Evolutionary conservation across 139 green algal genomes (phyloP).

Genomic region (Dunaliella primolecta): DNA sequence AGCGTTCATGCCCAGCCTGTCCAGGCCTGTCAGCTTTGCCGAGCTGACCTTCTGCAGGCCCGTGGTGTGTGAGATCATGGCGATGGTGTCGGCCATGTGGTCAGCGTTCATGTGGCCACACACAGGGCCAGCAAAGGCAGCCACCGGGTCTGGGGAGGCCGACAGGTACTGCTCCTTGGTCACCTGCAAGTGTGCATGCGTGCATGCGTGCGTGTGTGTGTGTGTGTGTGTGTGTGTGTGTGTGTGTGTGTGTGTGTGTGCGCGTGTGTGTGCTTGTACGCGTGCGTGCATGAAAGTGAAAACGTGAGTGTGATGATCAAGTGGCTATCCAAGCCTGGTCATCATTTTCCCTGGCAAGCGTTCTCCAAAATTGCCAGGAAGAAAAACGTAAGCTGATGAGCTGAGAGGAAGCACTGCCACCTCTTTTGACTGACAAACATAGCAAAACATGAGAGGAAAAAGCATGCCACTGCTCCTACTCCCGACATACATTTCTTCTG

Average conservation of each 20-base stretch:
- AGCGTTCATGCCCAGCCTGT: slow-evolving; percentile 67
- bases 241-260: no score
- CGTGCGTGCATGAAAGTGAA: no score
- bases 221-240: neutral
- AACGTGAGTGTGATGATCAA: no score
- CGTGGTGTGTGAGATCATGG: slow-evolving; percentile 60
- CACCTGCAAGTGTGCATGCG: slow-evolving; percentile 38
- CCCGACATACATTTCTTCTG: no score
- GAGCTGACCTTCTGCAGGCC: slow-evolving; percentile 47
- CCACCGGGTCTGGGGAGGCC: slow-evolving; percentile 68
- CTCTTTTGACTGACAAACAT: no score
- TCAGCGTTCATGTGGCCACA: slow-evolving; percentile 85
- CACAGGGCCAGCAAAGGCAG: slow-evolving; percentile 65
- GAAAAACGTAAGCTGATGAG: no score
- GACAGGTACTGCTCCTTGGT: slow-evolving; percentile 49
- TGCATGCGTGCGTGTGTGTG: slow-evolving; percentile 14
- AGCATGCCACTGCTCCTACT: no score
- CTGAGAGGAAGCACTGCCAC: no score
- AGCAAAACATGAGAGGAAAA: no score
- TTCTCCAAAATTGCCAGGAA: no score
- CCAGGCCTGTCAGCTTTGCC: slow-evolving; percentile 60
- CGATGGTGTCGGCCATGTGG: slow-evolving; percentile 48
- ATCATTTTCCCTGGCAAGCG: no score
- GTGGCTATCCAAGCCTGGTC: no score
- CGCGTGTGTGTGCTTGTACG: neutral